Conservation (phyloP, 352 stramenopile genomes). For the Phytophthora aleatoria region DNA sequence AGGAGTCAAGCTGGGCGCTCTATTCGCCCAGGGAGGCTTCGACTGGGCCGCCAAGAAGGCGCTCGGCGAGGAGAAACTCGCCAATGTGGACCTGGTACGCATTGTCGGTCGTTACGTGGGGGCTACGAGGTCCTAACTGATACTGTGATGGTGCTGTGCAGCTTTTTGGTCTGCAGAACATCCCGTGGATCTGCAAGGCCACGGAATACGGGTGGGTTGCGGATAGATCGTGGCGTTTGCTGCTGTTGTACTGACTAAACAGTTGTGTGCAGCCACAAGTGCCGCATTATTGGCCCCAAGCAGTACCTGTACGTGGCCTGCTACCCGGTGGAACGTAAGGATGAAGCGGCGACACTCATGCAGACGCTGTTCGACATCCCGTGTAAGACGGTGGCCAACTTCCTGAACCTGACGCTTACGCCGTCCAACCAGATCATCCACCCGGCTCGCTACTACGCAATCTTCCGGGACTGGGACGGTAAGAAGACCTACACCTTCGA, state of each 20-base stretch:
- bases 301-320: slow-evolving; percentile 90
- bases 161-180: slow-evolving; percentile 94
- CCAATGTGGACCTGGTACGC: slow-evolving; percentile 62
- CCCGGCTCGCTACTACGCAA: slow-evolving; percentile 91
- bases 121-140: background rate
- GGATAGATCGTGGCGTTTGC: background rate
- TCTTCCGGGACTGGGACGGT: slow-evolving; percentile 94
- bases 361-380: slow-evolving; percentile 92
- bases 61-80: slow-evolving; percentile 68
- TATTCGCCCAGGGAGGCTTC: slow-evolving; percentile 93
- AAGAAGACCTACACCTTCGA: slow-evolving; percentile 83
- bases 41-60: slow-evolving; percentile 92
- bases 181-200: slow-evolving; percentile 94
- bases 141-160: slow-evolving; percentile 30
- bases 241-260: slow-evolving; percentile 8
- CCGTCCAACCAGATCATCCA: slow-evolving; percentile 95
- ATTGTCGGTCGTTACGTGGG: background rate
- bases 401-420: slow-evolving; percentile 93
- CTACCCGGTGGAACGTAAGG: slow-evolving; percentile 89
- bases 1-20: slow-evolving; percentile 80
- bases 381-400: slow-evolving; percentile 91
- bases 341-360: slow-evolving; percentile 77
- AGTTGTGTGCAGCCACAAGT: slow-evolving; percentile 69
- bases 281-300: slow-evolving; percentile 91
- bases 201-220: slow-evolving; percentile 76